These are phyloP conservation scores for Nymphaea thermarum DNA, from an alignment of 164 flowering plant species.

Conservation along the genomic window DNA sequence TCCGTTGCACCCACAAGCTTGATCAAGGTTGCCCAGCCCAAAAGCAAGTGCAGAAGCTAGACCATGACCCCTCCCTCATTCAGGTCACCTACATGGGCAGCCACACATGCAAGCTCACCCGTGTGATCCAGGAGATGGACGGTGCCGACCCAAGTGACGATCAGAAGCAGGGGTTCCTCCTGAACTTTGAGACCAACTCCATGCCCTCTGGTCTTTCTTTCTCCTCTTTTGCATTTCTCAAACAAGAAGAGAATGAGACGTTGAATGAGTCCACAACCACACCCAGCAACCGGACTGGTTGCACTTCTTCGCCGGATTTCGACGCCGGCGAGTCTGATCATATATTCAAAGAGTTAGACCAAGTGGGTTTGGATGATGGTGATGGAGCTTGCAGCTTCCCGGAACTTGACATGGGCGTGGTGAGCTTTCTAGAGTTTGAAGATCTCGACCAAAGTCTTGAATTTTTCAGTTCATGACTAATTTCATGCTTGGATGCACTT, in stretches of 20 bases:
- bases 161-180: constrained; percentile 3
- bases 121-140: neutral
- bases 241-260: neutral
- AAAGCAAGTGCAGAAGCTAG: constrained; percentile 23
- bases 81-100: constrained; percentile 38
- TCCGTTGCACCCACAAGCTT: constrained; percentile 35
- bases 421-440: neutral
- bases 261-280: neutral
- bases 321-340: neutral
- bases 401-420: neutral
- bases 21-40: constrained; percentile 30
- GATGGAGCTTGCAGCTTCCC: neutral
- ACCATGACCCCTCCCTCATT: constrained; percentile 20
- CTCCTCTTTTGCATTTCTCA: neutral
- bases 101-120: constrained; percentile 33
- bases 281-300: neutral
- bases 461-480: neutral
- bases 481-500: too few species aligned
- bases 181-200: constrained; percentile 10
- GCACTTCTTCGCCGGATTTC: neutral
- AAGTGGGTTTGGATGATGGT: neutral
- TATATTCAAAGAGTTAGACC: neutral
- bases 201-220: neutral
- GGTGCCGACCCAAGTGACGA: constrained; percentile 4
- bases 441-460: neutral